phyloP scores from a whole-genome alignment of 1,284 basidiomycete genomes.

The Exobasidium cylindrosporum region DNA sequence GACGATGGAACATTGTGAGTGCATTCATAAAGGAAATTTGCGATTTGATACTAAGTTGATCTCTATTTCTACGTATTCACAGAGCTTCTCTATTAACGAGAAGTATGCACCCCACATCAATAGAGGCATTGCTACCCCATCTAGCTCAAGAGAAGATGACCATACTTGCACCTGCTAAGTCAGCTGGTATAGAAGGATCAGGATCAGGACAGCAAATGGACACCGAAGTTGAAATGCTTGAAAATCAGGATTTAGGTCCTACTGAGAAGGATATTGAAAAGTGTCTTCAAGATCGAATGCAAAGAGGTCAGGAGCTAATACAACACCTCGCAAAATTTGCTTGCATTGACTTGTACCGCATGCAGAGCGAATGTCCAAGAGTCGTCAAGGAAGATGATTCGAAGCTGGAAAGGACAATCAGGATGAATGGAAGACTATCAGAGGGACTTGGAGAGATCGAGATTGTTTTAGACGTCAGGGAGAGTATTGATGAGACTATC shows the following conservation, averaged over 20 bases:
- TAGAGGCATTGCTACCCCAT: background rate
- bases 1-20: constrained; percentile 3
- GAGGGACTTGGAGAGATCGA: background rate
- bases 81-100: background rate
- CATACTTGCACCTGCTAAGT: background rate
- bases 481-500: background rate
- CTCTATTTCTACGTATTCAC: background rate
- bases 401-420: background rate
- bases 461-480: background rate
- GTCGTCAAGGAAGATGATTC: background rate
- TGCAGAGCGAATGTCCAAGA: background rate
- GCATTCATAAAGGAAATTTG: background rate
- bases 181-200: background rate
- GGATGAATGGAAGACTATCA: background rate
- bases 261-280: background rate
- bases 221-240: background rate
- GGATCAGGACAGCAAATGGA: constrained; percentile 3
- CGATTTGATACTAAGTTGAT: background rate
- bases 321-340: background rate
- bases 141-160: background rate
- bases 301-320: background rate
- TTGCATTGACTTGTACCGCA: background rate
- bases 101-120: background rate
- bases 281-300: background rate
- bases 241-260: background rate